Percentiles rank a stretch among this genome's conserved stretches.
phyloP scores from a whole-genome alignment of 306 rosid species.

The Cucurbita moschata region DNA sequence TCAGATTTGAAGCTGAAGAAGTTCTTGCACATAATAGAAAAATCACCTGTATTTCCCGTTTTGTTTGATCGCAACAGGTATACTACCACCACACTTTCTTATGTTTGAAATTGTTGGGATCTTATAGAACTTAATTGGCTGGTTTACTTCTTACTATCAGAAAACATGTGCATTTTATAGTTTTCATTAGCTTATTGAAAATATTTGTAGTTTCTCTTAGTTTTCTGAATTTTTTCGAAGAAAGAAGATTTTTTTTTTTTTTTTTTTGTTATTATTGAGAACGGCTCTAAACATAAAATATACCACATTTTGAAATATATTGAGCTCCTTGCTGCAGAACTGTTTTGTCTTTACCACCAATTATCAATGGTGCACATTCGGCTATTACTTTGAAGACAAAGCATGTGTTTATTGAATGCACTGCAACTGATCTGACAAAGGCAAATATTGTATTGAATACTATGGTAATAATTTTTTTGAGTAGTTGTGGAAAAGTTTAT shows the following conservation, averaged over 20 bases:
- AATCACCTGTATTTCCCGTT: slow-evolving; percentile 67
- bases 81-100: background rate
- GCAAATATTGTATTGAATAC: slow-evolving; percentile 90
- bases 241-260: background rate
- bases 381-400: slow-evolving; percentile 80
- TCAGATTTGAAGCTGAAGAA: slow-evolving; percentile 92
- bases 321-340: slow-evolving; percentile 33
- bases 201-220: background rate
- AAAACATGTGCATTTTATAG: background rate
- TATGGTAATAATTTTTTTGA: slow-evolving; percentile 34
- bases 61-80: slow-evolving; percentile 68
- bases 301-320: background rate
- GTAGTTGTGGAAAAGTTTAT: background rate
- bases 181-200: background rate
- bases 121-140: background rate
- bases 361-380: slow-evolving; percentile 85
- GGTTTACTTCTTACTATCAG: background rate
- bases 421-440: slow-evolving; percentile 92
- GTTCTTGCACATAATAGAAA: slow-evolving; percentile 84
- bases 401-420: slow-evolving; percentile 82
- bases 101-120: background rate
- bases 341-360: slow-evolving; percentile 84
- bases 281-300: background rate
- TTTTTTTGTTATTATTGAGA: background rate
- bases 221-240: background rate